Evolutionary conservation across 31 red algal genomes (phyloP).

Genomic region (Pterothamnion heteromorphum): DNA sequence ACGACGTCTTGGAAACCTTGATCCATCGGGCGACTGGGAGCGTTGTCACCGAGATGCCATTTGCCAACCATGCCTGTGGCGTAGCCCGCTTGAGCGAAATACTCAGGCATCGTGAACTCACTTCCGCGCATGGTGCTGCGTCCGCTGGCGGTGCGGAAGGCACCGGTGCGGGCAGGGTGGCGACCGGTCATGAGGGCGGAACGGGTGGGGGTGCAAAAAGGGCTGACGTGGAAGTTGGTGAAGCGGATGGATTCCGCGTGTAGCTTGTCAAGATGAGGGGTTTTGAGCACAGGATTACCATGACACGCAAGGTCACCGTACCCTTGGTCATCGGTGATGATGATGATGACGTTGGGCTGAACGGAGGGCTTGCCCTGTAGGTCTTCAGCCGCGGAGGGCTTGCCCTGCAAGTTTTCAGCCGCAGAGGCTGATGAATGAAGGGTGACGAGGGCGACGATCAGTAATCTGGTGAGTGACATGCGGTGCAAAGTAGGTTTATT

Average conservation of each 20-base stretch:
- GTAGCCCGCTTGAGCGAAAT: not conserved
- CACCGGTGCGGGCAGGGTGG: not conserved
- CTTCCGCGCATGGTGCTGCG: not conserved
- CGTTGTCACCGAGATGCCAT: slow-evolving; percentile 9
- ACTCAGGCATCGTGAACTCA: not conserved
- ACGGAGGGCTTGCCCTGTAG: no score
- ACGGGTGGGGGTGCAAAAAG: not conserved
- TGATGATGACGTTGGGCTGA: slow-evolving; percentile 1
- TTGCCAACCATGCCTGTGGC: not conserved
- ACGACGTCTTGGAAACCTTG: not conserved
- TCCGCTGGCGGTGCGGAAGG: not conserved
- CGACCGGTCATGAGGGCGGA: not conserved
- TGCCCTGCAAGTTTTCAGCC: no score
- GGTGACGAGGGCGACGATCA: no score
- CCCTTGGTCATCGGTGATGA: not conserved
- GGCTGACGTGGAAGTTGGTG: not conserved
- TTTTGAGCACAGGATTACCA: not conserved
- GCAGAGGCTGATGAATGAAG: no score
- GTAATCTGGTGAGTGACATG: no score
- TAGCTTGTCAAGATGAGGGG: not conserved
- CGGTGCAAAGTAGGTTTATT: no score
- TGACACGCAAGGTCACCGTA: not conserved
- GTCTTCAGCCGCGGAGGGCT: no score
- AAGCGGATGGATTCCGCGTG: not conserved
- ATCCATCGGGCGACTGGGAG: not conserved